phyloP scores from a whole-genome alignment of 2,329 filamentous ascomycete species.

The Colletotrichum lindemuthianum region DNA sequence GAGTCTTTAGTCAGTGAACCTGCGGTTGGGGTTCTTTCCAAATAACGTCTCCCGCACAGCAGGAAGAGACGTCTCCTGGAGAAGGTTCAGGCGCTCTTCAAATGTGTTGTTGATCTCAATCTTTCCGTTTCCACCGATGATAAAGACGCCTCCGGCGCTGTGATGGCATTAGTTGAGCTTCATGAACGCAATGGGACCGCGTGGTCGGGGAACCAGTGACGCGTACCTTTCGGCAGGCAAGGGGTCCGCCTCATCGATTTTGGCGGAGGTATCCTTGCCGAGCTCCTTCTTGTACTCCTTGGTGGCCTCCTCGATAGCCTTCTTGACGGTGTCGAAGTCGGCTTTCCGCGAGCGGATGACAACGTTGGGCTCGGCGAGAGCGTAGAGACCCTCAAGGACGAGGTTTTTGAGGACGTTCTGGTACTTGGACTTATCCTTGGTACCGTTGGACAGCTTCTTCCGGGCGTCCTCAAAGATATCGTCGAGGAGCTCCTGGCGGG shows the following conservation, averaged over 20 bases:
- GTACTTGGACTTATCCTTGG: conserved; percentile 80
- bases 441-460: conserved; percentile 72
- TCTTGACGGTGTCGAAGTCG: conserved; percentile 80
- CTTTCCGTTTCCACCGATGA: conserved; percentile 87
- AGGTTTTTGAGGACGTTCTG: conserved; percentile 79
- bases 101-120: conserved; percentile 99
- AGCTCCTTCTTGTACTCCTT: conserved; percentile 86
- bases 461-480: conserved; percentile 85
- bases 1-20: conserved; percentile 84
- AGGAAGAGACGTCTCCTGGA: conserved; percentile 87
- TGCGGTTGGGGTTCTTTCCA: conserved; percentile 93
- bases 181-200: background rate
- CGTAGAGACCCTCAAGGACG: conserved; percentile 90
- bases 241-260: conserved; percentile 81
- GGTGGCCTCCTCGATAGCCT: conserved; percentile 79
- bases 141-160: conserved; percentile 84
- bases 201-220: too few relatives aligned
- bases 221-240: conserved; percentile 87
- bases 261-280: conserved; percentile 74
- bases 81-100: conserved; percentile 86
- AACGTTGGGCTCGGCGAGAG: conserved; percentile 83
- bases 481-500: conserved; percentile 91
- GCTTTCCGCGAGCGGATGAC: conserved; percentile 80
- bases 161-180: conserved; percentile 17
- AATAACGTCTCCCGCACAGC: conserved; percentile 88